phyloP scores from a whole-genome alignment of 805 yeast species.

The Zygosaccharomyces rouxii region DNA sequence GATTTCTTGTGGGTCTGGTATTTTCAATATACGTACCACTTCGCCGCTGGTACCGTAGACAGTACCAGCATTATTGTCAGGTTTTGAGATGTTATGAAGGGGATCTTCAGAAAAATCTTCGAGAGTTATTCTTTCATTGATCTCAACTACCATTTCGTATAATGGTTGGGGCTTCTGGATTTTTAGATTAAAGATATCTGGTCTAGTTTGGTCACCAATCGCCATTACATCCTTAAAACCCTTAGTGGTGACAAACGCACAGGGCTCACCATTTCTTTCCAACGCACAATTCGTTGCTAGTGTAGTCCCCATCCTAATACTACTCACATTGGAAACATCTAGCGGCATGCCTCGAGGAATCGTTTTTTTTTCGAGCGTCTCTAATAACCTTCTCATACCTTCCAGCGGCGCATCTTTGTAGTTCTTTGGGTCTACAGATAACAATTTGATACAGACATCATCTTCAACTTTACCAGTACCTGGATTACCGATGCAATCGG shows the following conservation, averaged over 20 bases:
- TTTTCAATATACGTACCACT: slow-evolving; percentile 50
- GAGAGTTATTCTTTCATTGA: slow-evolving; percentile 88
- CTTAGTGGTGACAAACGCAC: slow-evolving; percentile 79
- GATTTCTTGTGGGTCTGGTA: slow-evolving; percentile 45
- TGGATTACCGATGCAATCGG: slow-evolving; percentile 61
- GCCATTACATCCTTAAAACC: slow-evolving; percentile 79
- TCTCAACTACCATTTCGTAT: slow-evolving; percentile 71
- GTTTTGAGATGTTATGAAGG: slow-evolving; percentile 18
- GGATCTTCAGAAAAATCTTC: slow-evolving; percentile 79
- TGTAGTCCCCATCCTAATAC: slow-evolving; percentile 86
- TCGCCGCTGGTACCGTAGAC: slow-evolving; percentile 65
- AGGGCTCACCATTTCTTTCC: slow-evolving; percentile 86
- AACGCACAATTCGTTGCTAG: slow-evolving; percentile 92
- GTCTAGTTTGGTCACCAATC: slow-evolving; percentile 91
- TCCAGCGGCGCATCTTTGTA: slow-evolving; percentile 88
- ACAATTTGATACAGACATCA: slow-evolving; percentile 66
- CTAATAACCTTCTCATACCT: slow-evolving; percentile 78
- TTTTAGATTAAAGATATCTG: slow-evolving; percentile 77
- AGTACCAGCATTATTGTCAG: slow-evolving; percentile 25
- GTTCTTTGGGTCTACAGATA: slow-evolving; percentile 84
- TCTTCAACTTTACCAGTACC: slow-evolving; percentile 45
- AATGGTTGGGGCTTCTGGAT: slow-evolving; percentile 67
- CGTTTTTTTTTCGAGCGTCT: slow-evolving; percentile 45
- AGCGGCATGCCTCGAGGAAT: slow-evolving; percentile 59
- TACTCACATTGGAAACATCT: slow-evolving; percentile 58